Evolutionary conservation across 2,329 filamentous ascomycete species (phyloP).

Genomic region (Mollisiaceae sp.): DNA sequence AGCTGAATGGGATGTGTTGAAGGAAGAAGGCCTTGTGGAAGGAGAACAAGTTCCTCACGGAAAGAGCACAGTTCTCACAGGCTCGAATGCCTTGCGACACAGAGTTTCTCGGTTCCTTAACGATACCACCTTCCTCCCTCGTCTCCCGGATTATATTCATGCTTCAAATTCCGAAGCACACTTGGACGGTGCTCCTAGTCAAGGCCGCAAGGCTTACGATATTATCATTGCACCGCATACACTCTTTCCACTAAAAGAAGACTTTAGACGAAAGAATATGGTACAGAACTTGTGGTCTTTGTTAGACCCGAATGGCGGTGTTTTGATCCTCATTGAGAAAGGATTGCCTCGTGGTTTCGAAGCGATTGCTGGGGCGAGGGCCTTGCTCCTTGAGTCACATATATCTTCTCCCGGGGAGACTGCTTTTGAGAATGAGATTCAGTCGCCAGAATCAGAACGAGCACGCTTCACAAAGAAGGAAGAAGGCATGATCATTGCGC

Average conservation of each 20-base stretch:
- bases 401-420: constrained; percentile 66
- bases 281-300: constrained; percentile 90
- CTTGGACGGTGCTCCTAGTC: constrained; percentile 60
- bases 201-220: constrained; percentile 80
- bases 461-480: constrained; percentile 51
- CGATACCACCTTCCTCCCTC: constrained; percentile 89
- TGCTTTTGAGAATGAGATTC: constrained; percentile 44
- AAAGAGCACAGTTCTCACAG: constrained; percentile 81
- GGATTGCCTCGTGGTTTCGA: constrained; percentile 92
- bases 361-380: constrained; percentile 82
- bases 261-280: constrained; percentile 76
- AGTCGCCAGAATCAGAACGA: constrained; percentile 33
- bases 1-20: constrained; percentile 80
- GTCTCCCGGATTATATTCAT: constrained; percentile 85
- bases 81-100: constrained; percentile 74
- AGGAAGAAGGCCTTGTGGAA: constrained; percentile 51
- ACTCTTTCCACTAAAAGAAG: constrained; percentile 76
- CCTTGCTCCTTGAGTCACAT: constrained; percentile 76
- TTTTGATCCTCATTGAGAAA: constrained; percentile 89
- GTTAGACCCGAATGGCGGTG: constrained; percentile 80
- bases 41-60: constrained; percentile 63
- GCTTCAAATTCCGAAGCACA: constrained; percentile 63
- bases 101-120: constrained; percentile 79
- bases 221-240: constrained; percentile 88
- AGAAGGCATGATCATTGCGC: constrained; percentile 68